These are phyloP conservation scores for Wickerhamiella hasegawae DNA, from an alignment of 805 yeast genomes.

Conservation along the genomic window DNA sequence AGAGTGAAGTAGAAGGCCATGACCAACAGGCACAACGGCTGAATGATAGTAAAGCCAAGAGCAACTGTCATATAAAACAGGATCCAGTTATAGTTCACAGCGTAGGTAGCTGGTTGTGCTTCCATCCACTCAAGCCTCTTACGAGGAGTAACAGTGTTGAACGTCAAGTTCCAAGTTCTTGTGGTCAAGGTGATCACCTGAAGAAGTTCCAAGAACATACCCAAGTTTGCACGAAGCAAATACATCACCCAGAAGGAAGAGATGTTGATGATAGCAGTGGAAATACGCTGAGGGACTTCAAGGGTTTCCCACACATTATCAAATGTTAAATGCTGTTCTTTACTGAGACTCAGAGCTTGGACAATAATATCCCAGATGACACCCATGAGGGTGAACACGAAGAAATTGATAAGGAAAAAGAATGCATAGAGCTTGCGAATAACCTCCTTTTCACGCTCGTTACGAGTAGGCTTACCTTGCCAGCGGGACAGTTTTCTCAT, in stretches of 20 bases:
- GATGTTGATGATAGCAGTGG: slow-evolving; percentile 23
- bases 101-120: slow-evolving; percentile 23
- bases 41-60: slow-evolving; percentile 23
- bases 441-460: slow-evolving; percentile 24
- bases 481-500: slow-evolving; percentile 23
- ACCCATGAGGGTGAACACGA: slow-evolving; percentile 24
- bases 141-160: slow-evolving; percentile 22
- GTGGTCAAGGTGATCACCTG: slow-evolving; percentile 17
- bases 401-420: slow-evolving; percentile 25
- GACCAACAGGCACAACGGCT: slow-evolving; percentile 23
- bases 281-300: slow-evolving; percentile 19
- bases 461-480: slow-evolving; percentile 25
- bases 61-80: slow-evolving; percentile 24
- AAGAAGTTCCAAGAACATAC: slow-evolving; percentile 18
- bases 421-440: slow-evolving; percentile 23
- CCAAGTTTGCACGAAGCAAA: slow-evolving; percentile 20
- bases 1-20: slow-evolving; percentile 18
- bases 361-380: slow-evolving; percentile 24
- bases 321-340: slow-evolving; percentile 9
- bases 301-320: slow-evolving; percentile 17
- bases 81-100: slow-evolving; percentile 20
- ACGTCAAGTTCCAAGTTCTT: slow-evolving; percentile 14
- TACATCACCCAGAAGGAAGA: slow-evolving; percentile 29
- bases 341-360: slow-evolving; percentile 14
- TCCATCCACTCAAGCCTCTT: slow-evolving; percentile 18